Evolutionary conservation across 768 basidiomycete genomes (phyloP).

Genomic region (Tylopilus sp.): DNA sequence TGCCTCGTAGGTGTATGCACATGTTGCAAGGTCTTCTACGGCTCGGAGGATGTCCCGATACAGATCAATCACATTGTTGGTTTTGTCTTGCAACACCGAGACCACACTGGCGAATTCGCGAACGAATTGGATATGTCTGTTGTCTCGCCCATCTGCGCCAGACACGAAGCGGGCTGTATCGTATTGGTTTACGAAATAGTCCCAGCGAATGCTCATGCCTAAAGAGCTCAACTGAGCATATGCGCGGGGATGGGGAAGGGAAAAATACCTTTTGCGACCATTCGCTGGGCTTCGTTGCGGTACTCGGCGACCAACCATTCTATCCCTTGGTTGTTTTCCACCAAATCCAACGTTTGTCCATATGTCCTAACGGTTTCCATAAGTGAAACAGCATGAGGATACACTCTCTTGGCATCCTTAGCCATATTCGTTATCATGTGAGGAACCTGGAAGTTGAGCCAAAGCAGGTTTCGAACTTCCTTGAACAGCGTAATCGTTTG

Average conservation of each 20-base stretch:
- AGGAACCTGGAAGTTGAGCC: conserved; percentile 94
- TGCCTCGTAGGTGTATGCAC: conserved; percentile 78
- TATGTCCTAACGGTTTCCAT: conserved; percentile 99
- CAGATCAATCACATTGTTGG: conserved; percentile 88
- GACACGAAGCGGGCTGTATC: conserved; percentile 76
- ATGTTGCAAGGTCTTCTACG: conserved; percentile 85
- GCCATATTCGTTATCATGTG: conserved; percentile 95
- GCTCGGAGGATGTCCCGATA: conserved; percentile 82
- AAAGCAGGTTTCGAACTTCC: conserved; percentile 92
- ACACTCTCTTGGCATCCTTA: conserved; percentile 97
- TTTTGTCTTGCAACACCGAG: conserved; percentile 94
- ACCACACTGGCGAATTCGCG: conserved; percentile 93
- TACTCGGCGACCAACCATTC: conserved; percentile 95
- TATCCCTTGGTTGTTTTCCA: conserved; percentile 87
- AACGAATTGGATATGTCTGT: conserved; percentile 89
- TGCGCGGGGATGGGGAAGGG: not conserved
- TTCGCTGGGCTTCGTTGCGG: conserved; percentile 87
- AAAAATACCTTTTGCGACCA: conserved; percentile 80
- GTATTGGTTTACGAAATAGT: conserved; percentile 93
- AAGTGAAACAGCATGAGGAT: conserved; percentile 94
- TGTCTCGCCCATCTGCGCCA: conserved; percentile 74
- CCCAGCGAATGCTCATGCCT: conserved; percentile 98
- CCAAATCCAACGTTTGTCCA: conserved; percentile 89
- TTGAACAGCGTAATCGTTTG: conserved; percentile 99
- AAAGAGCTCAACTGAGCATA: not conserved